These are phyloP conservation scores for Camellia sinensis DNA, from an alignment of 148 eudicot species.

Conservation along the genomic window DNA sequence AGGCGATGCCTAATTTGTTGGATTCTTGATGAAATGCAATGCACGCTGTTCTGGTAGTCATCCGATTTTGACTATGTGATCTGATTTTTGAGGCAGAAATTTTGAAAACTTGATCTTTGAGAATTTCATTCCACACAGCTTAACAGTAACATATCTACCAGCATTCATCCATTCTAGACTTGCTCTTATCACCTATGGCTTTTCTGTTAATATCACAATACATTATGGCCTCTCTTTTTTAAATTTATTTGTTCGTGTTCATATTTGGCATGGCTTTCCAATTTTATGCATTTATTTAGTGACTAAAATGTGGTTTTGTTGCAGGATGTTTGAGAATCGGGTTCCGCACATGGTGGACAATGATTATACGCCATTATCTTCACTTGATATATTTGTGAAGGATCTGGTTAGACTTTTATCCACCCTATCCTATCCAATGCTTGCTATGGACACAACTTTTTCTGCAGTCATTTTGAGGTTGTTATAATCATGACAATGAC, in stretches of 20 bases:
- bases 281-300: neutral
- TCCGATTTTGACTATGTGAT: neutral
- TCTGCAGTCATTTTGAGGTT: constrained; percentile 4
- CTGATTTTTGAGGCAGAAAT: constrained; percentile 2
- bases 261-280: constrained; percentile 1
- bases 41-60: neutral
- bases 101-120: neutral
- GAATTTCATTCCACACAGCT: neutral
- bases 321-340: constrained; percentile 99
- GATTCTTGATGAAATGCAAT: neutral
- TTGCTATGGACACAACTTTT: constrained; percentile 5
- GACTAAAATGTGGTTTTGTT: constrained; percentile 14
- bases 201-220: neutral
- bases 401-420: constrained; percentile 74
- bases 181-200: neutral
- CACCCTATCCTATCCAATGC: neutral
- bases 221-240: neutral
- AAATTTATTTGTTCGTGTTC: neutral
- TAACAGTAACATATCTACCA: neutral
- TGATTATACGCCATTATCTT: constrained; percentile 92
- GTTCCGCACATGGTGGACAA: constrained; percentile 95
- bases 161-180: neutral
- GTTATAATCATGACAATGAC: constrained; percentile 6
- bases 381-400: constrained; percentile 98
- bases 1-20: neutral